Evolutionary conservation across 768 basidiomycete genomes (phyloP), one percentile per base, ranked within the genome.

Genomic region (Infundibulicybe gibba): DNA sequence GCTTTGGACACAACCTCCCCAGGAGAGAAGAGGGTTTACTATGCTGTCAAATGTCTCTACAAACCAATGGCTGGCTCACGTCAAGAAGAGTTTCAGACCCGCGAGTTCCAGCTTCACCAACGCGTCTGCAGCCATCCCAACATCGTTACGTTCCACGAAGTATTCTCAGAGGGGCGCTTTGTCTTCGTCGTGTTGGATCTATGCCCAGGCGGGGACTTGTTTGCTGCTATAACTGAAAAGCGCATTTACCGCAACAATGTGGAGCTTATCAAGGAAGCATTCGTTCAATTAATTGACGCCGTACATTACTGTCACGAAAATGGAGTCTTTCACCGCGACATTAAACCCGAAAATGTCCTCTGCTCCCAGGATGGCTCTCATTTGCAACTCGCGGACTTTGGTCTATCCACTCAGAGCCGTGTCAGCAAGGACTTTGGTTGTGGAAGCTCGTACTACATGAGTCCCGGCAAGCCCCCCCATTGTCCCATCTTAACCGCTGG

Each of bases 271-370:
- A 84, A 77, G 59, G 60, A 64, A 25, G 76, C 82, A 32, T 92
- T 90, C 63, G 52, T 88, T n/a, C 84, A 92, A 58, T 78, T 94
- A 42, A 66, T 94, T 43, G 87, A 90, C 52, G 87, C 87, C 1
- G 79, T 94, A 37, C 74, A 84, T 41, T 75, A 85, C 59, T 90
- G 86, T 57, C 90, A 94, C 56, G 61, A 68, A 35, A 70, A 72
- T 35, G 79, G 81, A 9, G 80, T 94, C 51, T 90, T 77, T 59
- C 92, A 94, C 65, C 85, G 90, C 19, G 90, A 93, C 57, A 76
- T 94, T 57, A 93, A 94, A 63, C 90, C 90, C 0, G 91, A 92
- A 61, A 90, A 85, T 61, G 73, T 91, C 20, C 66, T 93, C 32
- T 82, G 79, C 57, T 75, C 61, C 49, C 65, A 62, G 57, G 80